Base-by-base conservation (phyloP, 805 yeast species). In the Saccharomyces mikatae region DNA sequence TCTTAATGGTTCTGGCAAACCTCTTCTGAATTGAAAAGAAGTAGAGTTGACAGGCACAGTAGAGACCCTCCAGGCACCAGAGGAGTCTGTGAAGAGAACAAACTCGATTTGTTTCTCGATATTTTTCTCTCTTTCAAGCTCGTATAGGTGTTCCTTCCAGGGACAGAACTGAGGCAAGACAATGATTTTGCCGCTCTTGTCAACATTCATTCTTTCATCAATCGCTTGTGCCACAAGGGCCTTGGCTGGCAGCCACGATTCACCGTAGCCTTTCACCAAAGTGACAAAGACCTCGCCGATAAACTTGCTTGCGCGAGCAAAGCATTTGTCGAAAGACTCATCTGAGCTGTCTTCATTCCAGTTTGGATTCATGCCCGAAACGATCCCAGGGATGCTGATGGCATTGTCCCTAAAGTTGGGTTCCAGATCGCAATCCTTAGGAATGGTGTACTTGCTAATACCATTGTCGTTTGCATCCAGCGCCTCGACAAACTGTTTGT, bases 381-480 rank as follows among this genome's bases (percentile, higher is more conserved):
- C 87, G 47, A 90, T 73, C 1, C 90, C 78, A 8, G 96, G 92
- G 52, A 94, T 77, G 17, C 89, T 78, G 70, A 89, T 84, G 61
- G 83, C 82, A 61, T 80, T 79, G 64, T 86, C 90, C 60, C 80
- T 79, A 75, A 89, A 94, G 58, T 76, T 78, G 49, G 88, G 84
- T 58, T 76, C 74, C 32, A 78, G 74, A 28, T 77, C 60, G 8
- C 47, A 48, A 26, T 58, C 64, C 21, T 67, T 59, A 36, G 44
- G 44, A 4, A 63, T 80, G 49, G 77, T 80, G 64, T 82, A 88
- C 62, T 87, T 84, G 67, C 79, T 79, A 58, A 92, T 81, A 65
- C 99, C 99, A 66, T 94, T 94, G 70, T 94, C 99, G 66, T 91
- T 89, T 54, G 97, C 99, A 72, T 91, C 99, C 32, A 94, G 77